Base-by-base conservation (phyloP, 805 yeast genomes). In the Candida nanaspora region DNA sequence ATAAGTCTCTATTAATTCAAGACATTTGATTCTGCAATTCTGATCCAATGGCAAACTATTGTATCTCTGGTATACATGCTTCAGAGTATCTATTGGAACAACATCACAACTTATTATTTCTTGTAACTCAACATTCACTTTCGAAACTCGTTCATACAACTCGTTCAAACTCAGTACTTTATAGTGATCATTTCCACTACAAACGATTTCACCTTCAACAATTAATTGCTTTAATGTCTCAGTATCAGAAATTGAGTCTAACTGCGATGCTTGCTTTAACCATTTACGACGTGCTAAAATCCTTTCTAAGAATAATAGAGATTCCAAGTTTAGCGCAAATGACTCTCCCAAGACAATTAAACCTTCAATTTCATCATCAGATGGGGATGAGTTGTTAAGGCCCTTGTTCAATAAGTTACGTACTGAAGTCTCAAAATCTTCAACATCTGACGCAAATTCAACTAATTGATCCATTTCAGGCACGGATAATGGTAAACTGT, bases 1-100 rank as follows among this genome's bases (percentile, higher is more conserved):
- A 19, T 18, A n/a, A 3, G 82, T 88, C 51, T 86, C 94, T 37
- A 86, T 59, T 52, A 82, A 78, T 56, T 78, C 74, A 66, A 87
- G 68, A 2, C 91, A 80, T 51, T 80, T 79, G 10, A 25, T 32
- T 31, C 51, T 32, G 14, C 46, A 8, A 22, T 41, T 41, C 11
- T 14, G 9, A 14, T 44, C 45, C 20, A 52, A 28, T 9, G 57
- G 53, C 14, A 50, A 40, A 2, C 23, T n/a, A 15, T 46, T 47
- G 33, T 41, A 45, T 26, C 41, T 40, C 2, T 41, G 44, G 21
- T 44, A 47, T 11, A 43, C 20, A 6, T 16, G 16, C 22, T 43
- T 50, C 18, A 49, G 20, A 19, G 39, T 40, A 3, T 28, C 23
- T 7, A 40, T 41, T n/a, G 34, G 39, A n/a, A 46, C 23, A 6